phyloP scores from a whole-genome alignment of 2,329 filamentous ascomycete genomes.

The Dryadomyces quercivorus region DNA sequence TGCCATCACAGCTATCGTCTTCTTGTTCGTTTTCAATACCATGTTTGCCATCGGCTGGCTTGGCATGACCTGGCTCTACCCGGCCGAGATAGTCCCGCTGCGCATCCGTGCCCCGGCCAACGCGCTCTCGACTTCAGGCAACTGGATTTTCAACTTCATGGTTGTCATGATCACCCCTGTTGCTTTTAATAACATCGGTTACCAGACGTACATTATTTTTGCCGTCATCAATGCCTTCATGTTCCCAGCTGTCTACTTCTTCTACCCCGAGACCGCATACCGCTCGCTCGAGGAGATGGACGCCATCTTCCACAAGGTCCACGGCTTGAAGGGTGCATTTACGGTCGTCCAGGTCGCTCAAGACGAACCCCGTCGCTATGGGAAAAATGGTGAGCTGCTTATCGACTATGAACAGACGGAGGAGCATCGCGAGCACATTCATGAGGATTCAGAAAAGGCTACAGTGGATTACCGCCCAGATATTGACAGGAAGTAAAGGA shows the following conservation, averaged over 20 bases:
- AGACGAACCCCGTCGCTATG: constrained; percentile 42
- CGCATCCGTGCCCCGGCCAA: constrained; percentile 43
- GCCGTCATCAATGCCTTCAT: constrained; percentile 17
- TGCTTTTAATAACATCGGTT: constrained; percentile 37
- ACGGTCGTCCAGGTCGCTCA: constrained; percentile 28
- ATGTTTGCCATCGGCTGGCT: constrained; percentile 41
- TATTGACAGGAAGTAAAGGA: not conserved
- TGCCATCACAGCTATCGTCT: constrained; percentile 16
- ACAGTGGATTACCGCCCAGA: not conserved
- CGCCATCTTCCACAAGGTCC: constrained; percentile 17
- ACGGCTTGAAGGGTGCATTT: constrained; percentile 27
- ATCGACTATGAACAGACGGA: constrained; percentile 24
- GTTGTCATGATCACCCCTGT: constrained; percentile 44
- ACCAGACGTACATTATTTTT: constrained; percentile 36
- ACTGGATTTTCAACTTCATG: constrained; percentile 53
- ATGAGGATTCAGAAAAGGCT: not conserved
- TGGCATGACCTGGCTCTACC: constrained; percentile 46
- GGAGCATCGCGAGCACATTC: constrained; percentile 2
- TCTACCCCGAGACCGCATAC: constrained; percentile 47
- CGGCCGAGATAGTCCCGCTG: constrained; percentile 43
- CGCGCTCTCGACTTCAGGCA: constrained; percentile 39
- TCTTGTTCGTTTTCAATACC: constrained; percentile 39
- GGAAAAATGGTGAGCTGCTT: constrained; percentile 46
- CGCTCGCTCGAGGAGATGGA: constrained; percentile 57
- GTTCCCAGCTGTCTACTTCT: constrained; percentile 25